phyloP scores from a whole-genome alignment of 2,329 filamentous ascomycete species.

The Madurella fahalii region DNA sequence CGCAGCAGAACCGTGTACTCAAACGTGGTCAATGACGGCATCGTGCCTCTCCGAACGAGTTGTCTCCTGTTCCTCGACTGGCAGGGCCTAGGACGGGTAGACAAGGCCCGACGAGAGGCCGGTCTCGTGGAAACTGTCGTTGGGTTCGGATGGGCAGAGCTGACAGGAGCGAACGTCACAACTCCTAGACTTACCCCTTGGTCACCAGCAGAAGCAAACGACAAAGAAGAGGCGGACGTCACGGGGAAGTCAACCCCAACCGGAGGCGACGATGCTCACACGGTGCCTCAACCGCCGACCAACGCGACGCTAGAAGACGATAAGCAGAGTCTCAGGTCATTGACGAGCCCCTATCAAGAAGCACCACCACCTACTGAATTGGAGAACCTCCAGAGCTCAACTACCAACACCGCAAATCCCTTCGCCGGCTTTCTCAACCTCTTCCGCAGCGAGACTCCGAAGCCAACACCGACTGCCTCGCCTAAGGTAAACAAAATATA shows the following conservation, averaged over 20 bases:
- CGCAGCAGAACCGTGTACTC: slow-evolving; percentile 89
- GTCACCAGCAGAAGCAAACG: slow-evolving; percentile 35
- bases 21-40: slow-evolving; percentile 96
- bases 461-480: slow-evolving; percentile 46
- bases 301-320: slow-evolving; percentile 67
- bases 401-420: slow-evolving; percentile 45
- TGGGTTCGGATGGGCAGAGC: slow-evolving; percentile 89
- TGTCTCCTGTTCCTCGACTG: slow-evolving; percentile 96
- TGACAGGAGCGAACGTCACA: slow-evolving; percentile 67
- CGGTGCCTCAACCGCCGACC: slow-evolving; percentile 67
- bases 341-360: slow-evolving; percentile 34
- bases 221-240: slow-evolving; percentile 20
- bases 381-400: slow-evolving; percentile 27
- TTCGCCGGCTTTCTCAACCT: slow-evolving; percentile 67
- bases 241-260: slow-evolving; percentile 36
- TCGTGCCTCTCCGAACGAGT: slow-evolving; percentile 90
- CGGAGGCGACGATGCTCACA: slow-evolving; percentile 39
- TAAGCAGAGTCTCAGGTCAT: slow-evolving; percentile 50
- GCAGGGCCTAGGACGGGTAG: slow-evolving; percentile 87
- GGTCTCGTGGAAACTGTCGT: slow-evolving; percentile 89
- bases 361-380: slow-evolving; percentile 12
- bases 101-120: slow-evolving; percentile 89
- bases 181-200: slow-evolving; percentile 44
- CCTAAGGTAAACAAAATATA: slow-evolving; percentile 66
- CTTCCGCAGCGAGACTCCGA: slow-evolving; percentile 59